Conservation (phyloP, 2,329 filamentous ascomycete genomes). For the Monosporascus sp. region DNA sequence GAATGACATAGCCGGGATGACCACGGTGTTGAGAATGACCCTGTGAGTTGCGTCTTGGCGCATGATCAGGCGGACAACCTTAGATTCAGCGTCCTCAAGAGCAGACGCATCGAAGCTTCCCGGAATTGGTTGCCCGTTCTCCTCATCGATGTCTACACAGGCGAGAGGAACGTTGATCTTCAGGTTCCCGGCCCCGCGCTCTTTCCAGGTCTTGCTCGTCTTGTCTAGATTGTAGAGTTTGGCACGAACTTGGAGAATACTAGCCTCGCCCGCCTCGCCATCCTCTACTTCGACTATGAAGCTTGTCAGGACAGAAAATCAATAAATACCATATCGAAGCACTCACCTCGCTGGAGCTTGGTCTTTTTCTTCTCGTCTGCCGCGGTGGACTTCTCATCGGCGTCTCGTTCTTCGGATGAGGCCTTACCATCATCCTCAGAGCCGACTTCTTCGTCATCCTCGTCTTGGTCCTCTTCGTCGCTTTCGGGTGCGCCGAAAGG, state of each 20-base stretch:
- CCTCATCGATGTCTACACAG: slow-evolving; percentile 51
- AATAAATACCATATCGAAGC: neutral
- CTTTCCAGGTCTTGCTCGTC: slow-evolving; percentile 73
- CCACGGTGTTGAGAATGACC: slow-evolving; percentile 78
- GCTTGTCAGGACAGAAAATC: slow-evolving; percentile 23
- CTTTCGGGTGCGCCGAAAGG: slow-evolving; percentile 75
- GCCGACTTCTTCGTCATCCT: slow-evolving; percentile 36
- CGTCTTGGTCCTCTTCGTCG: slow-evolving; percentile 38
- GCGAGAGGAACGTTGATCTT: slow-evolving; percentile 72
- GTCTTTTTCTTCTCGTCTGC: slow-evolving; percentile 55
- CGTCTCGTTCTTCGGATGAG: slow-evolving; percentile 36
- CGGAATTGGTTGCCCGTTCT: slow-evolving; percentile 40
- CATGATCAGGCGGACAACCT: slow-evolving; percentile 74
- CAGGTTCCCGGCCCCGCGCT: slow-evolving; percentile 77
- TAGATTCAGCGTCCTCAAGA: slow-evolving; percentile 43
- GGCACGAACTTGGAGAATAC: slow-evolving; percentile 68
- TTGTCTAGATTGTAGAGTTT: slow-evolving; percentile 80
- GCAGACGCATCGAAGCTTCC: slow-evolving; percentile 52
- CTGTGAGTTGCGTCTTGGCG: slow-evolving; percentile 85
- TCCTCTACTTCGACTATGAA: slow-evolving; percentile 66
- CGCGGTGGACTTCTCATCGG: slow-evolving; percentile 34
- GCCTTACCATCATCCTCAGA: slow-evolving; percentile 40
- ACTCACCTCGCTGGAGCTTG: slow-evolving; percentile 66
- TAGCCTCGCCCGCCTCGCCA: slow-evolving; percentile 79
- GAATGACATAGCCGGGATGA: slow-evolving; percentile 75